These are phyloP conservation scores for Flaveria brownii DNA, from an alignment of 129 eudicot species.

Conservation along the genomic window DNA sequence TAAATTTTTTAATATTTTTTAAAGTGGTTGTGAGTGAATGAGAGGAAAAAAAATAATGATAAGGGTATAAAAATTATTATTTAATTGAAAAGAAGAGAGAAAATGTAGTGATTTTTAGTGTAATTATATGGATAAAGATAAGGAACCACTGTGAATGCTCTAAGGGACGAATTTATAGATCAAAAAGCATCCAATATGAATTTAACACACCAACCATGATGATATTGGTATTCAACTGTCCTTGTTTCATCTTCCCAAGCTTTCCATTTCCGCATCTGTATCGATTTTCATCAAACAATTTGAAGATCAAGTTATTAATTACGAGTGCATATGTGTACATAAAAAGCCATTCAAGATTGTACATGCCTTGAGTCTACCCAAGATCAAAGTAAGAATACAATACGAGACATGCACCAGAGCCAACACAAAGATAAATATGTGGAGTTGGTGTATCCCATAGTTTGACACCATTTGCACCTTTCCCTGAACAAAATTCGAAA, in stretches of 20 bases:
- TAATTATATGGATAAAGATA: too few relatives aligned
- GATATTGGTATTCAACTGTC: conserved; percentile 57
- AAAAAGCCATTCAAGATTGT: not conserved
- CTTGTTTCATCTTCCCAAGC: conserved; percentile 67
- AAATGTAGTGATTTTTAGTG: too few relatives aligned
- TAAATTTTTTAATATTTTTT: too few relatives aligned
- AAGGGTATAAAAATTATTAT: too few relatives aligned
- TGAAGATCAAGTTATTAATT: too few relatives aligned
- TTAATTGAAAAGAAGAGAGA: too few relatives aligned
- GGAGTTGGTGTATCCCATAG: conserved; percentile 76
- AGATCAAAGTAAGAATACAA: conserved; percentile 51
- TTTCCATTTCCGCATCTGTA: conserved; percentile 68
- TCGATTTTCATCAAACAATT: not conserved
- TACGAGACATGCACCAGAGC: conserved; percentile 63
- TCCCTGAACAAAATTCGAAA: conserved; percentile 38
- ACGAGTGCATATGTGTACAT: not conserved
- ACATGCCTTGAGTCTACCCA: conserved; percentile 62
- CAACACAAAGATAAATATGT: conserved; percentile 67
- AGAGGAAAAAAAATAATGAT: too few relatives aligned
- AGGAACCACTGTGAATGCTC: too few relatives aligned
- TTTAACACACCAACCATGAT: conserved; percentile 42
- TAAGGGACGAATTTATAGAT: not conserved
- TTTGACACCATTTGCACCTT: conserved; percentile 60
- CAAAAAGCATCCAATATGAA: not conserved
- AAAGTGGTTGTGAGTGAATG: too few relatives aligned